These are phyloP conservation scores for Vitis hybrid DNA, from an alignment of 177 flowering plant species.

Conservation along the genomic window DNA sequence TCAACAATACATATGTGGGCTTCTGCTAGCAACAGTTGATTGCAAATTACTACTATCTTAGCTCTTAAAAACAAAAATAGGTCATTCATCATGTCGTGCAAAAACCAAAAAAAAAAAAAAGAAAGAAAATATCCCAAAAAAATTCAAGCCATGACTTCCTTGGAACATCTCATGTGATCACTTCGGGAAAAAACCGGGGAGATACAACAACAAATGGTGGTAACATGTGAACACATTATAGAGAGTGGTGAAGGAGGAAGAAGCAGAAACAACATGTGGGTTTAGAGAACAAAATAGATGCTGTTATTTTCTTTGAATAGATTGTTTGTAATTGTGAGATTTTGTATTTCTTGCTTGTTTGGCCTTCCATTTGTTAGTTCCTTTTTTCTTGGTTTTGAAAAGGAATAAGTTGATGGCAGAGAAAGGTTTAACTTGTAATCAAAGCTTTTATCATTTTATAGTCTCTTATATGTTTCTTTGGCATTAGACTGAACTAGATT, in stretches of 20 bases:
- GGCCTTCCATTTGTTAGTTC: slow-evolving; percentile 9
- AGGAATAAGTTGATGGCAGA: slow-evolving; percentile 13
- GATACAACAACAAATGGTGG: slow-evolving; percentile 1
- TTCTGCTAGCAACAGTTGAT: slow-evolving; percentile 4
- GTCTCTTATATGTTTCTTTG: background rate
- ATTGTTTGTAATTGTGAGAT: slow-evolving; percentile 27
- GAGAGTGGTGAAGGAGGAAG: slow-evolving; percentile 6
- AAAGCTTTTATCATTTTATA: slow-evolving; percentile 11
- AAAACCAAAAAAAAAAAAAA: too few relatives aligned
- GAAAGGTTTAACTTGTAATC: slow-evolving; percentile 19
- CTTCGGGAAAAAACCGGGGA: background rate
- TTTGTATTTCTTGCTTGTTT: slow-evolving; percentile 9
- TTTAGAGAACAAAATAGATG: slow-evolving; percentile 6
- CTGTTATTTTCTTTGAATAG: slow-evolving; percentile 16
- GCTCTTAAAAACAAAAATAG: slow-evolving; percentile 7
- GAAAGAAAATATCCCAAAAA: background rate
- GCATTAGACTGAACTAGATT: background rate
- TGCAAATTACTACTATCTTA: slow-evolving; percentile 7
- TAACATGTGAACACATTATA: background rate
- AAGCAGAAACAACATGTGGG: slow-evolving; percentile 6
- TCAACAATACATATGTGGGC: slow-evolving; percentile 11
- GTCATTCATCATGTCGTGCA: slow-evolving; percentile 13
- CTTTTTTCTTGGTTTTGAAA: slow-evolving; percentile 4
- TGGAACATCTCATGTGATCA: background rate
- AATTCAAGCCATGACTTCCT: slow-evolving; percentile 1